Percentiles rank a stretch among this genome's conserved stretches.
Conservation (phyloP, 306 rosid genomes). For the Purshia tridentata region DNA sequence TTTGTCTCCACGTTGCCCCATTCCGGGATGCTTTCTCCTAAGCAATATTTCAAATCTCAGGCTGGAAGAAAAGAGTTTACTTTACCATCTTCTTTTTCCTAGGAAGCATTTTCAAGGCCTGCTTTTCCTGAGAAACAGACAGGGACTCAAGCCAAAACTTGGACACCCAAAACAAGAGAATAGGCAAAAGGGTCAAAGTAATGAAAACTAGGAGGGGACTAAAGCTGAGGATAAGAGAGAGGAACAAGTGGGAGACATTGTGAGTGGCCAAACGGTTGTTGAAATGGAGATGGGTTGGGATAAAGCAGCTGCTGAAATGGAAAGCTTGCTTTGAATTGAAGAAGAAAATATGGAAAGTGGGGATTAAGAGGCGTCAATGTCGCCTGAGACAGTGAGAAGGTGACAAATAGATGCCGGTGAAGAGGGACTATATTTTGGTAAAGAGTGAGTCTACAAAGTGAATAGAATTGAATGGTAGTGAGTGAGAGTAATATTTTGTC, state of each 20-base stretch:
- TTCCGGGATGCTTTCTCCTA: background rate
- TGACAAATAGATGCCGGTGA: background rate
- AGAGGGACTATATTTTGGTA: background rate
- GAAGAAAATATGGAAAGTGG: constrained; percentile 2
- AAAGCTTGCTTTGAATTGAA: background rate
- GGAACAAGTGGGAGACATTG: background rate
- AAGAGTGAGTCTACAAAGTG: background rate
- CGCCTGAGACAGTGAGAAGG: constrained; percentile 7
- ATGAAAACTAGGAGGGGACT: background rate
- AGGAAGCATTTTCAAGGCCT: constrained; percentile 1
- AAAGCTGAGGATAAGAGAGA: background rate
- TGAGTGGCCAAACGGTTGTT: background rate
- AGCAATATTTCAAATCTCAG: constrained; percentile 3
- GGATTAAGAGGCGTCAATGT: background rate
- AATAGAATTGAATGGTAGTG: constrained; percentile 5
- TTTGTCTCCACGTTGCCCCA: background rate
- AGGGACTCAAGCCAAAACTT: background rate
- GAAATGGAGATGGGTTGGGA: constrained; percentile 1
- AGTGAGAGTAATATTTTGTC: constrained; percentile 12
- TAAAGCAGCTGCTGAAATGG: background rate
- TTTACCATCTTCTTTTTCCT: constrained; percentile 16
- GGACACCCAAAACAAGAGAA: constrained; percentile 18
- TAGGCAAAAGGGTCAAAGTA: background rate
- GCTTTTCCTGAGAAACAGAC: constrained; percentile 10
- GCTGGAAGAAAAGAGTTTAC: constrained; percentile 18